phyloP scores from a whole-genome alignment of 139 green algal genomes.

The Astrephomene gubernaculifera region DNA sequence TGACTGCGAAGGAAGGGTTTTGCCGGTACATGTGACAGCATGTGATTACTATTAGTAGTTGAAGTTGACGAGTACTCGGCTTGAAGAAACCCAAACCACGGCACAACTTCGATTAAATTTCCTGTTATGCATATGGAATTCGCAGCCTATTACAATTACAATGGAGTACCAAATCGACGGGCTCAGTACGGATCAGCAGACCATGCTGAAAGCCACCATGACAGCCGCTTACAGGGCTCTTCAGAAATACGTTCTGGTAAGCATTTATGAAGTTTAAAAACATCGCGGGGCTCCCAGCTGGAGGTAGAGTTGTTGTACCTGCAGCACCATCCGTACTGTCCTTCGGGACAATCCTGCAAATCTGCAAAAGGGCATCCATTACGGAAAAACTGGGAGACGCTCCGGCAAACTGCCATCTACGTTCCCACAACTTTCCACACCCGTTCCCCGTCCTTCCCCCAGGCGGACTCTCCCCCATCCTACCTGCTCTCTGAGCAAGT shows the following conservation, averaged over 20 bases:
- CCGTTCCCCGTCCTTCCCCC: neutral
- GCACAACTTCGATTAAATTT: too few species aligned
- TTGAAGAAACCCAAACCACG: too few species aligned
- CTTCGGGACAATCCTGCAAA: neutral
- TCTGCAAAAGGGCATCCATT: neutral
- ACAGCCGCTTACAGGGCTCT: constrained; percentile 2
- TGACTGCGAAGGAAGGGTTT: too few species aligned
- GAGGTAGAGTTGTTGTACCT: neutral
- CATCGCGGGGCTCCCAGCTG: neutral
- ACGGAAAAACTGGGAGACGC: too few species aligned
- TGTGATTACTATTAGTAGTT: too few species aligned
- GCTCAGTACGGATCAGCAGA: neutral
- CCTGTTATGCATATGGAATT: too few species aligned
- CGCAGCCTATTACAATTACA: neutral
- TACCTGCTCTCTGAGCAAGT: constrained; percentile 3
- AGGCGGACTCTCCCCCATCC: neutral
- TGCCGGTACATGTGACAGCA: too few species aligned
- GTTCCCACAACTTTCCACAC: too few species aligned
- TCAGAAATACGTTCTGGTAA: constrained; percentile 9
- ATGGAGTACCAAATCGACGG: constrained; percentile 1
- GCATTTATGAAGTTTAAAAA: neutral
- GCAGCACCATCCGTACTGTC: too few species aligned
- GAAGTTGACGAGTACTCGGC: too few species aligned
- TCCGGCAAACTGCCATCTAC: too few species aligned
- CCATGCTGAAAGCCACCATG: neutral